These are phyloP conservation scores for Uronychia setigera DNA, from an alignment of 73 alveolate species.

Conservation along the genomic window DNA sequence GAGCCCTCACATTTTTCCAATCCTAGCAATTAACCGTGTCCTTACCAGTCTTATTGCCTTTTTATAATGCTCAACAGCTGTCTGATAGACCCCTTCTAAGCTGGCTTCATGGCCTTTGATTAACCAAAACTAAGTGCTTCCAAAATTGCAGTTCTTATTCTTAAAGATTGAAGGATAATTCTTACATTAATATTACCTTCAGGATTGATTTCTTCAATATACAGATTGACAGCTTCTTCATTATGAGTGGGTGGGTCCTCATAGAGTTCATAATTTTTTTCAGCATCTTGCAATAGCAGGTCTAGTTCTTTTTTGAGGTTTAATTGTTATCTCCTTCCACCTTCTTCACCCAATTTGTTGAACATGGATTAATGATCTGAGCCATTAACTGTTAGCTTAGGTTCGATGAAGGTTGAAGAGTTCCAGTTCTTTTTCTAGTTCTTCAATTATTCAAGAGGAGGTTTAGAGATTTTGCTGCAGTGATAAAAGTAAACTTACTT, in stretches of 20 bases:
- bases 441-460: no score
- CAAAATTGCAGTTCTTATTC: not conserved
- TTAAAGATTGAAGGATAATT: not conserved
- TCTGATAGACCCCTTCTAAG: not conserved
- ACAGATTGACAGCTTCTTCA: not conserved
- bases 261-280: no score
- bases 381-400: no score
- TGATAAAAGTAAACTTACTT: no score
- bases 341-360: no score
- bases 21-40: not conserved
- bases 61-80: not conserved
- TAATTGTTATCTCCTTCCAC: not conserved
- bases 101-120: not conserved
- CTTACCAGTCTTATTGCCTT: not conserved
- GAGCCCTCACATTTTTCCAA: not conserved
- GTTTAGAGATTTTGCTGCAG: no score
- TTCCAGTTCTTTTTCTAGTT: no score
- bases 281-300: not conserved
- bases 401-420: no score
- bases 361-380: no score
- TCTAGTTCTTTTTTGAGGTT: not conserved
- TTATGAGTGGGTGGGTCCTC: no score
- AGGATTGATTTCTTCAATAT: not conserved
- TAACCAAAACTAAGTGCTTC: not conserved
- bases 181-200: not conserved